A percentile compares a stretch with the other conserved stretches of the same genome.
Evolutionary conservation across 2,329 filamentous ascomycete genomes (phyloP).

Genomic region (Amesomyces nigricolor): DNA sequence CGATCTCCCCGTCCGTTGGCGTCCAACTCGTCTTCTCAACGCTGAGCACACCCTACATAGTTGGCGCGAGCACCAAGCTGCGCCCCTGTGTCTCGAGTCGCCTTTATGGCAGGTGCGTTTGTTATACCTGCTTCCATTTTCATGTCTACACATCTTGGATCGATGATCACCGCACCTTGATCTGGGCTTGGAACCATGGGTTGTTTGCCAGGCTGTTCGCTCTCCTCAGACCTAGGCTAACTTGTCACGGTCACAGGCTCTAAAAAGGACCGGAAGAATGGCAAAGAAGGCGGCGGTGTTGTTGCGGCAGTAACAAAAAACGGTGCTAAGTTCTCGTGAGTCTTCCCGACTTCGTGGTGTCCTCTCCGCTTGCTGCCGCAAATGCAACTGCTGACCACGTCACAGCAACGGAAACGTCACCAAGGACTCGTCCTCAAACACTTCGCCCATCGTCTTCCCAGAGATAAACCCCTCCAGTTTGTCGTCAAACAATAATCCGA

Average conservation of each 20-base stretch:
- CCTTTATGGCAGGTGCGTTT: conserved; percentile 29
- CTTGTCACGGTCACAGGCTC: conserved; percentile 31
- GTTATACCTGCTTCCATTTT: not conserved
- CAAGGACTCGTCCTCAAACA: conserved; percentile 36
- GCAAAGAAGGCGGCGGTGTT: conserved; percentile 48
- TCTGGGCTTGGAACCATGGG: not conserved
- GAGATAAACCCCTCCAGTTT: conserved; percentile 40
- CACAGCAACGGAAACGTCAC: conserved; percentile 30
- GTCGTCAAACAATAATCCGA: conserved; percentile 38
- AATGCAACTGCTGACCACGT: conserved; percentile 16
- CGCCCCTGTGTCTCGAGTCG: conserved; percentile 20
- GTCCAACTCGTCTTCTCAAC: conserved; percentile 3
- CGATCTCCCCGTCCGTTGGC: not conserved
- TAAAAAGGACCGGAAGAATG: conserved; percentile 52
- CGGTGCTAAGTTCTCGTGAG: conserved; percentile 48
- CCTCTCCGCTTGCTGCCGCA: not conserved
- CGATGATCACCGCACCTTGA: not conserved
- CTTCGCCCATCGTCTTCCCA: conserved; percentile 43
- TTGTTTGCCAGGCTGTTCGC: not conserved
- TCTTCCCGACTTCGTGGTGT: conserved; percentile 19
- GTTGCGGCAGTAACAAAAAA: conserved; percentile 50
- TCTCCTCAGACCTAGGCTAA: conserved; percentile 15
- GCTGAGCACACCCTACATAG: conserved; percentile 14
- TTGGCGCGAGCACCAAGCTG: conserved; percentile 22
- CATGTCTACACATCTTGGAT: not conserved